Base-by-base conservation (phyloP, 2,329 filamentous ascomycete species). In the Fusarium sp. region DNA sequence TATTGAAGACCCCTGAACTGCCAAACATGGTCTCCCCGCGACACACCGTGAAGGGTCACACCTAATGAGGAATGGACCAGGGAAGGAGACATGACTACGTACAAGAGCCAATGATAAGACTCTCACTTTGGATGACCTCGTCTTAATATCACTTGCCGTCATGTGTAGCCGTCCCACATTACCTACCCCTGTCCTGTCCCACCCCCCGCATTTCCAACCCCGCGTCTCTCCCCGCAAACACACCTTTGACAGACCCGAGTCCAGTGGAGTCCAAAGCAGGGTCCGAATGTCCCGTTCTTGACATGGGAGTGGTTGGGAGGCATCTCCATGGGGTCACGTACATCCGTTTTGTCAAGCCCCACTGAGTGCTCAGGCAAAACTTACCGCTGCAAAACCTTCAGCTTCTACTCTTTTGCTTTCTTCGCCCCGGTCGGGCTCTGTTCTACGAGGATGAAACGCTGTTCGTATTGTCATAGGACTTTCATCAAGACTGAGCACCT, bases 401-500 rank as follows among this genome's bases (percentile, higher is more conserved):
- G 47, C 24, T 29, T 20, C 24, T 45, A 29, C 47, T 52, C 20
- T 11, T 42, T n/a, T 29, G 9, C 24, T 29, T 11, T n/a, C 5
- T 29, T 10, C n/a, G 9, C 22, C 47, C 16, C 16, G 10, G 47
- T 29, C 10, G 24, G 9, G 47, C 47, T 6, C 24, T 52, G 24
- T 18, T 52, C 24, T 52, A 24, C 47, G 47, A 52, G 47, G 10
- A 52, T 52, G 47, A 52, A 52, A 52, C 47, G 24, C 37, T 67
- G 66, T 37, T 64, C 61, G 37, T 67, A 54, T 45, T 67, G 66
- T 20, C 37, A 64, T 37, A 58, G 66, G 27, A 68, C 31, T 6
- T 68, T 68, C 24, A 60, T 57, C 56, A 69, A 69, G 29, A 52
- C 57, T 13, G 66, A 69, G 47, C 66, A 69, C 18, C 66, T 69